These are phyloP conservation scores for Priceomyces medius DNA, from an alignment of 805 yeast genomes.

Conservation along the genomic window DNA sequence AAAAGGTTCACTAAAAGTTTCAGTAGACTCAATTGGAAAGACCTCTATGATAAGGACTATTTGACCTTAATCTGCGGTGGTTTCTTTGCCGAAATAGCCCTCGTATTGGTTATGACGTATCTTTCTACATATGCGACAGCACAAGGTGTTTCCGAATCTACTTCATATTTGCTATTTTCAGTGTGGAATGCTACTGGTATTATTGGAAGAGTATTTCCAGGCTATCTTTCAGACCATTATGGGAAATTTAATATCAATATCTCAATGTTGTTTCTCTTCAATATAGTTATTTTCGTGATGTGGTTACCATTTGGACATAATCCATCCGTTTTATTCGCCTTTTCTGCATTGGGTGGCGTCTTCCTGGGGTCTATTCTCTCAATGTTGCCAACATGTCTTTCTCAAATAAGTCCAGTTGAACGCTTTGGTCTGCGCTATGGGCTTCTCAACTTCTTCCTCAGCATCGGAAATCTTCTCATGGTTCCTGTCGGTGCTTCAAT, in stretches of 20 bases:
- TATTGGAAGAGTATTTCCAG: slow-evolving; percentile 33
- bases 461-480: slow-evolving; percentile 33
- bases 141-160: slow-evolving; percentile 28
- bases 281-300: slow-evolving; percentile 25
- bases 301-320: slow-evolving; percentile 35
- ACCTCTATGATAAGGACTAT: slow-evolving; percentile 22
- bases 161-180: slow-evolving; percentile 26
- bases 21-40: slow-evolving; percentile 8
- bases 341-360: slow-evolving; percentile 35
- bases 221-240: slow-evolving; percentile 23
- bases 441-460: slow-evolving; percentile 27
- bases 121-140: slow-evolving; percentile 34
- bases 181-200: slow-evolving; percentile 32
- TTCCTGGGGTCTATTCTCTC: slow-evolving; percentile 35
- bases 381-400: slow-evolving; percentile 51
- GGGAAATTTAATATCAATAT: slow-evolving; percentile 35
- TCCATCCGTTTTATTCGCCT: slow-evolving; percentile 26
- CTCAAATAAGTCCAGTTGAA: slow-evolving; percentile 51
- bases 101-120: slow-evolving; percentile 30
- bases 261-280: slow-evolving; percentile 26
- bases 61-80: slow-evolving; percentile 29
- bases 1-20: slow-evolving; percentile 6
- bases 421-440: slow-evolving; percentile 40
- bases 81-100: slow-evolving; percentile 28
- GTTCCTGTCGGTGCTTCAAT: slow-evolving; percentile 34